Evolutionary conservation across 306 rosid species (phyloP).

Genomic region (Ammopiptanthus mongolicus): DNA sequence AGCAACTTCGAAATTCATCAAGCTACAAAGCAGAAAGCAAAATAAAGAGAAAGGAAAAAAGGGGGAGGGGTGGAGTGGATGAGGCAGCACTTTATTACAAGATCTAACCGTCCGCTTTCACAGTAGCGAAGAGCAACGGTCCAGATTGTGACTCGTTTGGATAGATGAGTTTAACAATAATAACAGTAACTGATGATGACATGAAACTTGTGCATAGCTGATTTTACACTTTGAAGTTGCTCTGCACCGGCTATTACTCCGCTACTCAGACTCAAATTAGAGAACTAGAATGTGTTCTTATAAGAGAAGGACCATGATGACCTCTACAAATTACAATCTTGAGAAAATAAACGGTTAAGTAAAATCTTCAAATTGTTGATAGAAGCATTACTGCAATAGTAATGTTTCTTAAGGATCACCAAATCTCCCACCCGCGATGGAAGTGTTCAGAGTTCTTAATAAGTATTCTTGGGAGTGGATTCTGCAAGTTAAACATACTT

Average conservation of each 20-base stretch:
- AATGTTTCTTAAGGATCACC: background rate
- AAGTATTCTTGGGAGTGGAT: background rate
- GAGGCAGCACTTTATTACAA: background rate
- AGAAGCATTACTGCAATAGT: background rate
- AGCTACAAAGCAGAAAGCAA: too few relatives aligned
- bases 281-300: constrained; percentile 11
- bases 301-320: background rate
- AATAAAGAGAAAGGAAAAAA: too few relatives aligned
- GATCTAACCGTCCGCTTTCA: background rate
- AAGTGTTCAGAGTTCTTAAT: too few relatives aligned
- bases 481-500: constrained; percentile 68
- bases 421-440: background rate
- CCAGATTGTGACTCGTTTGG: background rate
- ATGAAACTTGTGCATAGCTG: constrained; percentile 31
- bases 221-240: constrained; percentile 27
- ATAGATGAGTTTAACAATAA: background rate
- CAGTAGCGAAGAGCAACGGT: background rate
- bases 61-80: too few relatives aligned
- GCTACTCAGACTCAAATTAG: constrained; percentile 33
- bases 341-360: background rate
- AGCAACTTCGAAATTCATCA: too few relatives aligned
- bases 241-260: constrained; percentile 36
- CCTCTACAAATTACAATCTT: background rate
- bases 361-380: background rate
- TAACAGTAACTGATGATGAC: background rate